phyloP scores from a whole-genome alignment of 2,329 filamentous ascomycete species.

The Fusarium torulosum region DNA sequence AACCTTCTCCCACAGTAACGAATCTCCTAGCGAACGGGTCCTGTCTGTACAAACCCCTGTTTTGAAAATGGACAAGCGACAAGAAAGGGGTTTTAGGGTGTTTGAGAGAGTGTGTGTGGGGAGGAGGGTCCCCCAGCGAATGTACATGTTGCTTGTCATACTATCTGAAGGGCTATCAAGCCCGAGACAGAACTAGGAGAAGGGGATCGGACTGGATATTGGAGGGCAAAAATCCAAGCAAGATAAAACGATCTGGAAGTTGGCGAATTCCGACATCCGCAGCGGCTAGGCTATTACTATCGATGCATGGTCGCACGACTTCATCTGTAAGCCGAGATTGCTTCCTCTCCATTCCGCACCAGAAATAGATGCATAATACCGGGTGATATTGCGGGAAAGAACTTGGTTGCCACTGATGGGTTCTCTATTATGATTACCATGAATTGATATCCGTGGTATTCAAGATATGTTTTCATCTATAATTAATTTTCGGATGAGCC shows the following conservation, averaged over 20 bases:
- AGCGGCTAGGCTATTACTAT: background rate
- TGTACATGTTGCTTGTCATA: background rate
- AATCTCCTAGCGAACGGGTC: background rate
- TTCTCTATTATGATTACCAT: background rate
- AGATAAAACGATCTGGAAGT: conserved; percentile 11
- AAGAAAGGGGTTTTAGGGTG: conserved; percentile 32
- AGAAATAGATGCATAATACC: conserved; percentile 19
- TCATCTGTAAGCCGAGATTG: conserved; percentile 20
- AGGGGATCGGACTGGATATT: conserved; percentile 3
- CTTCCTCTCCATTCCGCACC: conserved; percentile 2
- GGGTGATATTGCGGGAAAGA: conserved; percentile 3
- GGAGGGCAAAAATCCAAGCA: conserved; percentile 10
- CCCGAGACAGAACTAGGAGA: conserved; percentile 40
- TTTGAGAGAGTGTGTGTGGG: conserved; percentile 20
- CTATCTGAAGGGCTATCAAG: no score
- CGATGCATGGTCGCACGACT: background rate
- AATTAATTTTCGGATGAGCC: conserved; percentile 20
- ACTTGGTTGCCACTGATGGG: background rate
- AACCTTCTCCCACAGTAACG: background rate
- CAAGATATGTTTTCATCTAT: conserved; percentile 10
- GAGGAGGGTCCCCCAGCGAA: background rate
- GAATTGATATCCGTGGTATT: conserved; percentile 1
- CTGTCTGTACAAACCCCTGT: background rate
- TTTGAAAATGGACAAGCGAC: background rate
- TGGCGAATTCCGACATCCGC: background rate